Base-by-base conservation (phyloP, 768 basidiomycete species). In the Russula virescens region DNA sequence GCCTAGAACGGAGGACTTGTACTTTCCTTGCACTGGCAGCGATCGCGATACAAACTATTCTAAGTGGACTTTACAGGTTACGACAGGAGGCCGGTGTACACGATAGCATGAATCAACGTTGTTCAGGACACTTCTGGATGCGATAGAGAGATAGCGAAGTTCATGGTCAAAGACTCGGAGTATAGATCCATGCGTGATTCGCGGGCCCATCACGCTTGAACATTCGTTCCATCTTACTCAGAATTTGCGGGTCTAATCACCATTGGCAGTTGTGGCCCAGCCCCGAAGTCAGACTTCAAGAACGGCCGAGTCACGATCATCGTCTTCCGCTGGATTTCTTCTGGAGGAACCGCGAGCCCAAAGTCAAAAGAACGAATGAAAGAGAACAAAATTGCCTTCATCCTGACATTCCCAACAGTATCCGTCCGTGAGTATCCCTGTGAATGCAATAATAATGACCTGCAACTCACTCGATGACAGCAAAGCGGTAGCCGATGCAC, bases 341-440 rank as follows among this genome's bases (percentile, higher is more conserved):
- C 58, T 6, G 60, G 34, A 9, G 46, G 45, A 34, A 62, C 31
- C 0, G 63, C 65, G 14, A 69, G 56, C 40, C 60, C 64, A 51
- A 69, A 69, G 19, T 68, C 68, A 52, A 71, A 71, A 14, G 70
- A 57, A 18, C 70, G 70, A 21, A 69, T 50, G 34, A 71, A 60
- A 16, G 63, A 56, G 53, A 71, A 71, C 3, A 71, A 2, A 43
- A 71, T 48, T 0, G 70, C 68, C 53, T 71, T 71, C 56, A 61
- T 66, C 63, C 70, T 71, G 48, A 31, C 25, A 43, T n/a, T n/a
- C 18, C 9, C 26, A 49, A 13, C 26, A 28, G 31, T 31, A 8
- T 42, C 25, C 38, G 31, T 48, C 16, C 13, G 31, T 34, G 23
- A 48, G 18, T n/a, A 14, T 38, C 23, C 18, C n/a, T n/a, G n/a